Conservation (phyloP, 1,139 yeast genomes). For the Geotrichum phurueaensis region DNA sequence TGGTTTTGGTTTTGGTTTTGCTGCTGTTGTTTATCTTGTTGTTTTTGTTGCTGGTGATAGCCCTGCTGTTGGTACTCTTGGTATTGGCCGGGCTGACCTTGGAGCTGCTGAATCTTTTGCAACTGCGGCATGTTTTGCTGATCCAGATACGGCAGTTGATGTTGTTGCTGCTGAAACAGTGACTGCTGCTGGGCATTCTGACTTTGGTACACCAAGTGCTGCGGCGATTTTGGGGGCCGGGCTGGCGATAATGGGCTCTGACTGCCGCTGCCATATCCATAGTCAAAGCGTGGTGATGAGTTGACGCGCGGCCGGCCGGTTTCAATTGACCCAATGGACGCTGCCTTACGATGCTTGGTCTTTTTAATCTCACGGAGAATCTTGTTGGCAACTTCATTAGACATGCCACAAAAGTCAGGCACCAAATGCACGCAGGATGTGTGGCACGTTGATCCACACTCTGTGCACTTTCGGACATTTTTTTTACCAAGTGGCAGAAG, state of each 20-base stretch:
- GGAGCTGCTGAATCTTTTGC: constrained; percentile 3
- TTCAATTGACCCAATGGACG: constrained; percentile 11
- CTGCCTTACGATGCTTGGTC: constrained; percentile 50
- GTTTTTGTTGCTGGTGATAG: constrained; percentile 3
- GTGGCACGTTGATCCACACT: constrained; percentile 94
- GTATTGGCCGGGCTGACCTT: neutral
- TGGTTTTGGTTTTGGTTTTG: neutral
- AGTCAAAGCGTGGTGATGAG: neutral
- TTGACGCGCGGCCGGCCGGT: neutral
- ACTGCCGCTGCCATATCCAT: neutral
- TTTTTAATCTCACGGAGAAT: constrained; percentile 78
- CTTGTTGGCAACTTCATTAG: constrained; percentile 93
- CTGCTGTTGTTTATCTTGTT: constrained; percentile 3
- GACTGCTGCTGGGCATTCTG: constrained; percentile 18
- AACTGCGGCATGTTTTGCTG: constrained; percentile 17
- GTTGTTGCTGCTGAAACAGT: constrained; percentile 1
- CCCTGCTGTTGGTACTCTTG: neutral
- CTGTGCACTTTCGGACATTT: constrained; percentile 90
- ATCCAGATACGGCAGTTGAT: constrained; percentile 1
- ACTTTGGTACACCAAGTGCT: neutral
- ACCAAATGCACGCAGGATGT: constrained; percentile 88
- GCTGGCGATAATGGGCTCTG: neutral
- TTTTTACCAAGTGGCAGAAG: constrained; percentile 91
- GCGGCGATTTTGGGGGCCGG: constrained; percentile 15
- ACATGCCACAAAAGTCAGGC: constrained; percentile 97